Evolutionary conservation across 768 basidiomycete species (phyloP).

Genomic region (Austroboletus festivus): DNA sequence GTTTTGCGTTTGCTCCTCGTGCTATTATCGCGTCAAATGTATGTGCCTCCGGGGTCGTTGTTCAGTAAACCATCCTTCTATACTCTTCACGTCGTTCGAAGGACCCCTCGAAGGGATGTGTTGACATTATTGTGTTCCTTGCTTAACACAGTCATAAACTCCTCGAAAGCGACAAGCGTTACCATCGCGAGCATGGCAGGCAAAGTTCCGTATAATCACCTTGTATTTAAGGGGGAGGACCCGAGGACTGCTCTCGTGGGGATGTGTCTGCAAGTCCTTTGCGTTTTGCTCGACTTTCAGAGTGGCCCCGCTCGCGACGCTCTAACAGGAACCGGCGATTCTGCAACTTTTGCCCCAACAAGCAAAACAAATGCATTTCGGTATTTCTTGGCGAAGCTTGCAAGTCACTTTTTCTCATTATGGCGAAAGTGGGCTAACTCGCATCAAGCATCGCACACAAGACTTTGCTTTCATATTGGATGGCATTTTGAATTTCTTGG

Average conservation of each 20-base stretch:
- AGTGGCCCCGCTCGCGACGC: conserved; percentile 66
- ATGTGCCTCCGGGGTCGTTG: conserved; percentile 66
- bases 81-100: conserved; percentile 73
- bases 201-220: conserved; percentile 84
- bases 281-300: conserved; percentile 76
- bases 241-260: conserved; percentile 67
- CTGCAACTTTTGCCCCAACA: conserved; percentile 46
- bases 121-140: conserved; percentile 90
- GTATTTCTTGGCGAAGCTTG: conserved; percentile 89
- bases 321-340: conserved; percentile 41
- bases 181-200: conserved; percentile 70
- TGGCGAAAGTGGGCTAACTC: conserved; percentile 9
- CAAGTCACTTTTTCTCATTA: conserved; percentile 23
- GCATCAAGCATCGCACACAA: conserved; percentile 73
- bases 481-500: conserved; percentile 64
- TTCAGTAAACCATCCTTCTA: conserved; percentile 74
- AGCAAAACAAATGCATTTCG: conserved; percentile 83
- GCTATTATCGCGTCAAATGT: conserved; percentile 88
- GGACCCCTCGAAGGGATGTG: conserved; percentile 75
- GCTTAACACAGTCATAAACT: conserved; percentile 85
- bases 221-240: conserved; percentile 89
- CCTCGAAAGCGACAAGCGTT: conserved; percentile 46
- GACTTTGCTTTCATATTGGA: conserved; percentile 84
- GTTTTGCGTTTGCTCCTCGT: conserved; percentile 86
- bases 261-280: conserved; percentile 74